Base-by-base conservation (phyloP, 2,329 filamentous ascomycete species). In the Tolypocladium guangdongense region DNA sequence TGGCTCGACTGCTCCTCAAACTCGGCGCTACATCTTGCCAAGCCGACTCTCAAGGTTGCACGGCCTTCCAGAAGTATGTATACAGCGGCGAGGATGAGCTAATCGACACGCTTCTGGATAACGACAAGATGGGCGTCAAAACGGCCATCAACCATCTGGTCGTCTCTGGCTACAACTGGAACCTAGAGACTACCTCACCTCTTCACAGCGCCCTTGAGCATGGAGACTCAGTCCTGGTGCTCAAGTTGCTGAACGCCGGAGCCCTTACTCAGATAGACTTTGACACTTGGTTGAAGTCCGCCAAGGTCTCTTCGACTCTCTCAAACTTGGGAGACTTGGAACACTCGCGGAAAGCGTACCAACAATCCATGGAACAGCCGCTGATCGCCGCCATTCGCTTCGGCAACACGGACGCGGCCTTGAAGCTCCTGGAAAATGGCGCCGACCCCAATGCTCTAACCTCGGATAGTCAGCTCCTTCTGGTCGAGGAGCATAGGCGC, bases 21-120 rank as follows among this genome's bases (percentile, higher is more conserved):
- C 76, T 90, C 2, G 88, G 88, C 1, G 87, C 87, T 2, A 86
- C 85, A 1, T 83, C 78, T 36, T 81, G 85, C 0, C 88, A 93
- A 65, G 88, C 84, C 0, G 88, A 92, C 58, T 64, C 80, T 37
- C 71, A 78, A 10, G 78, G 82, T 4, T 71, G 76, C 33, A 90
- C 87, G 2, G 82, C 80, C 0, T 75, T 95, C 55, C 81, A 89
- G 56, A 80, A 81, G 55, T 80, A 82, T 52, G 76, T 86, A 1
- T 71, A 76, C n/a, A 67, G 72, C 20, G 72, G 77, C 3, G 74
- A 78, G 32, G 55, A 60, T 5, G 69, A 76, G 12, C 62, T 81
- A 11, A 63, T 84, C 2, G 74, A 82, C 39, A 60, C 69, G 1
- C 64, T 84, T 2, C 68, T 74, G 52, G 68, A 81, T 12, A 69